Evolutionary conservation across 305 asterid species (phyloP), one percentile per base, ranked within the genome.

Genomic region (Fraxinus floribunda): DNA sequence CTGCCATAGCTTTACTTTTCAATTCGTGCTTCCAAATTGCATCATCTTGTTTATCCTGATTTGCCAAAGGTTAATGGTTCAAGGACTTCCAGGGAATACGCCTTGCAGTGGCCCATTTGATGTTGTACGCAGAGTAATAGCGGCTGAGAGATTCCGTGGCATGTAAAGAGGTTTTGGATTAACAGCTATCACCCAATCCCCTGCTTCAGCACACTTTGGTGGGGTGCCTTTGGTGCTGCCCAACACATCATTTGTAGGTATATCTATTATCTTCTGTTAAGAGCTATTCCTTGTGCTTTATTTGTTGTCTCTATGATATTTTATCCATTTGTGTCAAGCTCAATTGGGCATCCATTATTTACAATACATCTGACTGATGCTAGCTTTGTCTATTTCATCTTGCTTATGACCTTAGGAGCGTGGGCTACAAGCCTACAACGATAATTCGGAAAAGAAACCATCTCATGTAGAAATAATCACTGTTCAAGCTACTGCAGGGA

Each of bases 141-240:
- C 85, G 74, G 86, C 87, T 22, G 97, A 95, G 88, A 98, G 99
- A 24, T 64, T 89, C 26, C 90, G 97, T 73, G 99, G 99, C 38
- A 78, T 94, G 29, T 95, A 92, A 55, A 90, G 98, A 86, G 99
- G 98, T 52, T 95, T 95, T 82, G 98, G 98, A 70, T 89, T 95
- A 78, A 94, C 97, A 49, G 94, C 91, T 68, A 68, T 87, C 57
- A 88, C 91, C 5, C 99, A 94, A 82, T 78, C 99, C 78, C 95
- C 99, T 85, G 99, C 98, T 82, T 88, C 94, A 9, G 99, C 99
- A 29, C 95, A n/a, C n/a, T 95, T 75, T 95, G 99, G 99, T 95
- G 98, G 99, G 97, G 96, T 85, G 91, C 94, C 66, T 95, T 94
- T 81, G 98, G 96, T 80, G 83, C 94, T 64, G 92, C 99, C 30